phyloP scores from a whole-genome alignment of 768 basidiomycete genomes.

The Pluteus cervinus region DNA sequence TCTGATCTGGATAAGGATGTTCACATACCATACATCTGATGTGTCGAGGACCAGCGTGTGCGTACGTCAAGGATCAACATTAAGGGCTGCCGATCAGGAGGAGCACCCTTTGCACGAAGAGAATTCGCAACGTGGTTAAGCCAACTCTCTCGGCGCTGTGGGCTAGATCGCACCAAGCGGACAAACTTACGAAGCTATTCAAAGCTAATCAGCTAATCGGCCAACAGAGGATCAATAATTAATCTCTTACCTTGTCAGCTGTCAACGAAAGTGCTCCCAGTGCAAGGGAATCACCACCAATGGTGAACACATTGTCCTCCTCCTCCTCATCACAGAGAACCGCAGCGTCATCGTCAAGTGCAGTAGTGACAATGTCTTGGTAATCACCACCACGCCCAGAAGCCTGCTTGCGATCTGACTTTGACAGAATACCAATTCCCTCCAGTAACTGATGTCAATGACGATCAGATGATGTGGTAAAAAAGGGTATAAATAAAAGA shows the following conservation, averaged over 20 bases:
- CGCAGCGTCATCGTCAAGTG: conserved; percentile 1
- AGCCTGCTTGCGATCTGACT: neutral
- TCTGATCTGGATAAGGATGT: conserved; percentile 3
- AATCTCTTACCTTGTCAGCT: no score
- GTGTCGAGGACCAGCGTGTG: conserved; percentile 26
- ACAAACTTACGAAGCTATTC: conserved; percentile 18
- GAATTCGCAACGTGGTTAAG: conserved; percentile 4
- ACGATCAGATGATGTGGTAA: no score
- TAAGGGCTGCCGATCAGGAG: neutral
- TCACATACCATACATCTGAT: no score
- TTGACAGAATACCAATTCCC: conserved; percentile 7
- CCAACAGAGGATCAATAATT: neutral
- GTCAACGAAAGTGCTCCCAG: neutral
- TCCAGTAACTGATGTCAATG: conserved; percentile 8
- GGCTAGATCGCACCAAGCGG: conserved; percentile 12
- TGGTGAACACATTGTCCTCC: no score
- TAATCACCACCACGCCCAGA: neutral
- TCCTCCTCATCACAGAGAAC: conserved; percentile 1
- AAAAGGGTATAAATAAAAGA: no score
- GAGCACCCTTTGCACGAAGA: neutral
- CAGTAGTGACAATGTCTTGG: neutral
- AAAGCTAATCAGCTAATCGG: neutral
- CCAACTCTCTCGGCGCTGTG: conserved; percentile 15
- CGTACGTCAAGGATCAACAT: conserved; percentile 26
- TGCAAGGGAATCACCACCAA: neutral